Evolutionary conservation across 768 basidiomycete genomes (phyloP).

Genomic region (Tubosaeta sp.): DNA sequence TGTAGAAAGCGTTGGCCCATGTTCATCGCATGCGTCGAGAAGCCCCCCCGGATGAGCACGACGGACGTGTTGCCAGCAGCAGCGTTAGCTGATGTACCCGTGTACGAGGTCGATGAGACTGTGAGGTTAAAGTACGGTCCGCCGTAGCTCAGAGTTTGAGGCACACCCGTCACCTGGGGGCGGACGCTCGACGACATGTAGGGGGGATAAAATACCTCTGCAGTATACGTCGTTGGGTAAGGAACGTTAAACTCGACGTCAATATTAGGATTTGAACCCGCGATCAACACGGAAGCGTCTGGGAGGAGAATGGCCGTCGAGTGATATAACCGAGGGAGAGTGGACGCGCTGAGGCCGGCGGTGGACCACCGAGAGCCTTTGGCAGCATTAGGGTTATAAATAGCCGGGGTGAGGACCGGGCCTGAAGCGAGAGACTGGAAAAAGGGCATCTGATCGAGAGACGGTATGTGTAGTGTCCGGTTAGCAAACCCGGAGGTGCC

Average conservation of each 20-base stretch:
- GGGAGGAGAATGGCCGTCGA: conserved; percentile 87
- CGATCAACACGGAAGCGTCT: too few relatives aligned
- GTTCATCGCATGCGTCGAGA: conserved; percentile 83
- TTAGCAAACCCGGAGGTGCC: conserved; percentile 88
- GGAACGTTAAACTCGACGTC: too few relatives aligned
- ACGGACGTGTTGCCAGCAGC: conserved; percentile 74
- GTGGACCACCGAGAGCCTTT: conserved; percentile 70
- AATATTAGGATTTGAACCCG: conserved; percentile 18
- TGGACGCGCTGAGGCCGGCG: conserved; percentile 54
- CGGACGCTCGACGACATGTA: too few relatives aligned
- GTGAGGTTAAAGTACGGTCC: too few relatives aligned
- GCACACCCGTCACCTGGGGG: too few relatives aligned
- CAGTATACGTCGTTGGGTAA: too few relatives aligned
- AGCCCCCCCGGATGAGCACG: conserved; percentile 77
- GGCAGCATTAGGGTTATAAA: conserved; percentile 76
- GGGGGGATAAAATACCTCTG: too few relatives aligned
- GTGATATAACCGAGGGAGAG: conserved; percentile 84
- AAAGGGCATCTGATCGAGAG: conserved; percentile 43
- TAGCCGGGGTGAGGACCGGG: conserved; percentile 73
- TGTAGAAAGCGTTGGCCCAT: conserved; percentile 82
- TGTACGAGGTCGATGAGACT: too few relatives aligned
- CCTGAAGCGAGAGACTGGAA: conserved; percentile 69
- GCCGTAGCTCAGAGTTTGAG: too few relatives aligned
- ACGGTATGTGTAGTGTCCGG: conserved; percentile 40
- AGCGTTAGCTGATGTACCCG: conserved; percentile 54